Conservation (phyloP, 2,329 filamentous ascomycete species). For the Eurotiales sp. region DNA sequence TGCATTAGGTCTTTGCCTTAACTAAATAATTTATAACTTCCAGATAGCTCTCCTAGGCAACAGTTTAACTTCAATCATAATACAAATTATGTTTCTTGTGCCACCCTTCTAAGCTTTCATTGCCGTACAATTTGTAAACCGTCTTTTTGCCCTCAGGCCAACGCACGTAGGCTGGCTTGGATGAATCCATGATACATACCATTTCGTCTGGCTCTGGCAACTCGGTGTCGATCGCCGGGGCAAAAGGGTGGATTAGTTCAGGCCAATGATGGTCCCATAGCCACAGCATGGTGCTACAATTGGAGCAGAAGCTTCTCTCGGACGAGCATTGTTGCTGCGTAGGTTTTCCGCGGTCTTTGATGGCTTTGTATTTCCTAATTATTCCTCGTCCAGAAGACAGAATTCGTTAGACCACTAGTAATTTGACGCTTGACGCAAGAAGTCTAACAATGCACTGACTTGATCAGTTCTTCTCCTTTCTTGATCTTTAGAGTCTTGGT, state of each 20-base stretch:
- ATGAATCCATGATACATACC: conserved; percentile 43
- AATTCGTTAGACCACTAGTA: no score
- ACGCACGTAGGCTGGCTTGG: conserved; percentile 45
- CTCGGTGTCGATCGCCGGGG: conserved; percentile 47
- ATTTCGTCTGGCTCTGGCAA: conserved; percentile 44
- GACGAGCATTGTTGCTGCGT: conserved; percentile 38
- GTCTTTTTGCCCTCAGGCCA: conserved; percentile 48
- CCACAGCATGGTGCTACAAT: conserved; percentile 48
- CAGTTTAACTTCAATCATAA: conserved; percentile 28
- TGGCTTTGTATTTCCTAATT: conserved; percentile 43
- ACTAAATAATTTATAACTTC: neutral
- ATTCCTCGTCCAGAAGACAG: neutral
- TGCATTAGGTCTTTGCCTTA: neutral
- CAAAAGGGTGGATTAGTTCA: conserved; percentile 49
- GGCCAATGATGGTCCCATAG: conserved; percentile 47
- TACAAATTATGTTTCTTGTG: conserved; percentile 42
- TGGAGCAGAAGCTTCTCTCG: conserved; percentile 46
- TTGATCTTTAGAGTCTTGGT: conserved; percentile 38
- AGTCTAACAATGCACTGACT: conserved; percentile 28
- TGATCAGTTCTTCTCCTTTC: conserved; percentile 43
- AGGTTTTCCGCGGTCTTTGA: conserved; percentile 41
- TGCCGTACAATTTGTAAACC: conserved; percentile 37
- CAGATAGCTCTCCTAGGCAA: neutral
- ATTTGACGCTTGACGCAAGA: no score
- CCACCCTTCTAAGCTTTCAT: conserved; percentile 43